Conservation (phyloP, 305 asterid genomes). For the Fraxinus angustifolia region DNA sequence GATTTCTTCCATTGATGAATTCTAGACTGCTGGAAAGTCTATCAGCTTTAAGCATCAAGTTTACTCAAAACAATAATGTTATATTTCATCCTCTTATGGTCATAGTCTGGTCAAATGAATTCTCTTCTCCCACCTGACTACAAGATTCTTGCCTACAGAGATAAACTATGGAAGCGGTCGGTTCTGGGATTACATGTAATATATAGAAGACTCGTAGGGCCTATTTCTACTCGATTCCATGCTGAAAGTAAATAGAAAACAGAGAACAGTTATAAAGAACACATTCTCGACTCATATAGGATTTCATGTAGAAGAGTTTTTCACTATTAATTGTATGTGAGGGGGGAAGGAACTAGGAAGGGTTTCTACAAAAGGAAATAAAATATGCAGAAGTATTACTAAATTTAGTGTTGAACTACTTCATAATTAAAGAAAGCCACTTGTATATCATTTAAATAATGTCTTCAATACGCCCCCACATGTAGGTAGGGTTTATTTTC, state of each 20-base stretch:
- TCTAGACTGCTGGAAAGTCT: background rate
- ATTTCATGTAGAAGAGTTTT: background rate
- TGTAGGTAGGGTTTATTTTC: background rate
- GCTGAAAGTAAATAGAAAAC: background rate
- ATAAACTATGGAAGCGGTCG: background rate
- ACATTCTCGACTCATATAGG: background rate
- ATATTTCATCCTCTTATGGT: background rate
- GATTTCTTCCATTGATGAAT: background rate
- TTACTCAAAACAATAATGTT: background rate
- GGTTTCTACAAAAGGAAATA: background rate
- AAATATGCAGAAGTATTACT: background rate
- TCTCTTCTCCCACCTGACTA: background rate
- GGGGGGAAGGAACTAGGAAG: background rate
- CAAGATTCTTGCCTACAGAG: background rate
- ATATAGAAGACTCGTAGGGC: background rate
- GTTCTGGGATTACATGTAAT: background rate
- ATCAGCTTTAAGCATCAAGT: background rate
- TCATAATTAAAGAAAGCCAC: background rate
- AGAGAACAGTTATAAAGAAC: background rate
- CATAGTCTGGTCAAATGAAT: background rate
- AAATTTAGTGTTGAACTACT: background rate
- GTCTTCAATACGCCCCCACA: background rate
- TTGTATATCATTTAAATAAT: background rate
- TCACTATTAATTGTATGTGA: background rate
- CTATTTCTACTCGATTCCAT: background rate